Percentiles rank a stretch among this genome's conserved stretches.
Evolutionary conservation across 2,329 filamentous ascomycete species (phyloP).

Genomic region (Fusarium nodosum): DNA sequence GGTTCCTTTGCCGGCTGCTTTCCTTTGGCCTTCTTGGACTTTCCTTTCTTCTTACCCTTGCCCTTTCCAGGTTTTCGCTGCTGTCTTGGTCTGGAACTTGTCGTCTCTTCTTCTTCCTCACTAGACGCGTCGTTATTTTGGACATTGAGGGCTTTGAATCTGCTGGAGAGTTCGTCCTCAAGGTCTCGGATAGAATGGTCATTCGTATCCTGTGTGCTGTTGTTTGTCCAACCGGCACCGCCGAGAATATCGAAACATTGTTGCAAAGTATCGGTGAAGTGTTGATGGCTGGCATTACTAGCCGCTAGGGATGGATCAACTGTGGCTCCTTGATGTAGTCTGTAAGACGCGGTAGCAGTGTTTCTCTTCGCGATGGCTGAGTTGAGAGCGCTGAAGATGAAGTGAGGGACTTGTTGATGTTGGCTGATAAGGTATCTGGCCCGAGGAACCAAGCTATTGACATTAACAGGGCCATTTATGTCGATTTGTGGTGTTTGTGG

Average conservation of each 20-base stretch:
- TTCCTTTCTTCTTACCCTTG: slow-evolving; percentile 3
- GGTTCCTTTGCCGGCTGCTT: neutral
- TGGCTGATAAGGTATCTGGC: neutral
- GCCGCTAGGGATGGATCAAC: slow-evolving; percentile 51
- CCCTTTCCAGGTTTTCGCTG: slow-evolving; percentile 8
- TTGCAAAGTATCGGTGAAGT: slow-evolving; percentile 59
- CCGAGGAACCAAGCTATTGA: neutral
- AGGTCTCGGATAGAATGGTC: slow-evolving; percentile 16
- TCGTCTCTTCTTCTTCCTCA: slow-evolving; percentile 15
- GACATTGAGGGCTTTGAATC: neutral
- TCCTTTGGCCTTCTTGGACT: slow-evolving; percentile 39
- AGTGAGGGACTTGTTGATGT: slow-evolving; percentile 1
- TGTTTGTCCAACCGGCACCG: slow-evolving; percentile 46
- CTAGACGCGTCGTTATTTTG: slow-evolving; percentile 1
- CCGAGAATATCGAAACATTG: slow-evolving; percentile 56
- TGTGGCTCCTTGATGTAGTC: slow-evolving; percentile 49
- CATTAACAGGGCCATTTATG: too few relatives aligned
- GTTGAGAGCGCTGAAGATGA: slow-evolving; percentile 55
- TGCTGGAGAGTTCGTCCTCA: neutral
- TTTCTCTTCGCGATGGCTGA: slow-evolving; percentile 57
- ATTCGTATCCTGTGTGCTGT: neutral
- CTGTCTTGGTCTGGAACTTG: neutral
- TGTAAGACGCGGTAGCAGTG: slow-evolving; percentile 49
- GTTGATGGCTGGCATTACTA: slow-evolving; percentile 58
- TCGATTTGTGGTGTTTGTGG: neutral